Conservation (phyloP, 106 monocot genomes). For the Phalaenopsis aphrodite region DNA sequence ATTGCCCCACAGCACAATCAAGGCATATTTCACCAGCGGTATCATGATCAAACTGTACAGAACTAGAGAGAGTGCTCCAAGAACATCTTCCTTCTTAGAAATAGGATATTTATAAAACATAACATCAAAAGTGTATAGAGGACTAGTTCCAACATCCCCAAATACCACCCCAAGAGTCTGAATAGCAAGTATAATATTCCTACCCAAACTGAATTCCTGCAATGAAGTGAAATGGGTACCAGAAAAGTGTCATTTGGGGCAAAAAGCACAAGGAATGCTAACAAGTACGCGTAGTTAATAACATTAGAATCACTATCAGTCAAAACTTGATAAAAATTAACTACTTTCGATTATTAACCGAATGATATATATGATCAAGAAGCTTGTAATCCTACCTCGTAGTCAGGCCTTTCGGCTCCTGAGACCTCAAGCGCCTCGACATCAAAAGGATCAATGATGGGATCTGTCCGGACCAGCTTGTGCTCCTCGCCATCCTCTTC, state of each 20-base stretch:
- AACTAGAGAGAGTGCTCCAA: constrained; percentile 94
- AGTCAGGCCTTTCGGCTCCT: constrained; percentile 46
- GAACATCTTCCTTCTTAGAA: constrained; percentile 59
- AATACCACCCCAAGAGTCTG: constrained; percentile 98
- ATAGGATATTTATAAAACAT: constrained; percentile 78
- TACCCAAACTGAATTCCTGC: constrained; percentile 67
- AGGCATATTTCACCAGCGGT: constrained; percentile 74
- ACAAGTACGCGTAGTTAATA: background rate
- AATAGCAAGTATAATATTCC: constrained; percentile 50
- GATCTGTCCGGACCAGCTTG: constrained; percentile 73
- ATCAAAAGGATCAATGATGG: constrained; percentile 84
- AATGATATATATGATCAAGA: too few relatives aligned
- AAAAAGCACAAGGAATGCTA: background rate
- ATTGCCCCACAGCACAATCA: constrained; percentile 85
- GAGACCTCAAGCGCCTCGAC: constrained; percentile 92
- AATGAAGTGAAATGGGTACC: constrained; percentile 14
- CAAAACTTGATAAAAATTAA: too few relatives aligned
- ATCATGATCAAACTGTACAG: constrained; percentile 89
- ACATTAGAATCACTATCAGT: too few relatives aligned
- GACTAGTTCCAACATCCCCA: constrained; percentile 93
- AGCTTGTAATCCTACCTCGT: constrained; percentile 24
- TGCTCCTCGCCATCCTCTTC: constrained; percentile 39
- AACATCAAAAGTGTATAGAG: constrained; percentile 82
- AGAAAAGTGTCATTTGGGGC: background rate
- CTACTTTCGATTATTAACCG: too few relatives aligned